Base-by-base conservation (phyloP, 768 basidiomycete species). In the Termitomyces sp. region DNA sequence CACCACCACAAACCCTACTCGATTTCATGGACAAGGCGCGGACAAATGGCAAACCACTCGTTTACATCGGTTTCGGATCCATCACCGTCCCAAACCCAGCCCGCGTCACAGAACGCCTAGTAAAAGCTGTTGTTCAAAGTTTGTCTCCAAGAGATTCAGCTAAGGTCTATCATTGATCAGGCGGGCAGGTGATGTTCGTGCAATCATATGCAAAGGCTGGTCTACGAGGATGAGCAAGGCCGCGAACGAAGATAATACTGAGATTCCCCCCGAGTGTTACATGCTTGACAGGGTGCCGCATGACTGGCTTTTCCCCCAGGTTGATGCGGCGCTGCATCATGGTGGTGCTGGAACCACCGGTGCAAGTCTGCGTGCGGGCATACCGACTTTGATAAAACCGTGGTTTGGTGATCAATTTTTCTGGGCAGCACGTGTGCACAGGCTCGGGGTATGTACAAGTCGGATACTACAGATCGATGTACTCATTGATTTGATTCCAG, bases 321-420 rank as follows among this genome's bases (percentile, higher is more conserved):
- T 88, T 11, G 80, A 84, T 61, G 86, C 84, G 2, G 83, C 75
- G 9, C 55, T 86, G 42, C 85, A 85, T 67, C 84, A 87, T 58
- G 85, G 85, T 21, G 86, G 86, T 8, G 85, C 85, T 5, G 86
- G 85, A 12, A 88, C 85, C 0, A 87, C 85, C 0, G 85, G 84
- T 0, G 85, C 85, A 2, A 83, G 80, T 64, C 68, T 87, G 58
- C 76, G 81, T 64, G 80, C 81, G 37, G 84, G 84, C 1, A 74
- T 85, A 32, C 85, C 85, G 2, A 88, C 85, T 1, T 59, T 86
- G 55, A 86, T 88, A 63, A 82, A 81, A 59, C 84, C 85, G 1
- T 88, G 81, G 81, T 88, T 87, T 62, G 85, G 84, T 15, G 83
- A 84, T 60, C 83, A 85, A 59, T 83, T 73, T 62, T 84, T 84